A percentile compares a stretch with the other conserved stretches of the same genome.
phyloP scores from a whole-genome alignment of 495 filamentous ascomycete species.

The Aspergillus sclerotioniger region DNA sequence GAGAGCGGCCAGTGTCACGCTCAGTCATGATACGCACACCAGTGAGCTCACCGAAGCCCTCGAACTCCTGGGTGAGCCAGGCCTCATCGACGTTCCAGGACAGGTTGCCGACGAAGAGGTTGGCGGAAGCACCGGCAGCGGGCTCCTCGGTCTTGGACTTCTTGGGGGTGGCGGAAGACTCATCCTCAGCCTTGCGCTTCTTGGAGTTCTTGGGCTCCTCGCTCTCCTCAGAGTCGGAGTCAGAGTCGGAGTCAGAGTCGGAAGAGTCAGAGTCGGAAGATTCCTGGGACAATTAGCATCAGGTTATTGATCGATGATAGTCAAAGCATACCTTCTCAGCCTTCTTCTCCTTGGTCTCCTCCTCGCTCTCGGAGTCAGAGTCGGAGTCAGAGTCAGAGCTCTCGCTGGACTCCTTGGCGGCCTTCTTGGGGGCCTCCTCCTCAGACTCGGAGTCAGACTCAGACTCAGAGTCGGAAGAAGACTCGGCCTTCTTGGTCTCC shows the following conservation, averaged over 20 bases:
- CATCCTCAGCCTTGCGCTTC: conserved; percentile 87
- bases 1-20: conserved; percentile 76
- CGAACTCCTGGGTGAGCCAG: conserved; percentile 82
- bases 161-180: conserved; percentile 64
- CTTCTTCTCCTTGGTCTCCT: conserved; percentile 40
- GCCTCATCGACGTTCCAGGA: conserved; percentile 96
- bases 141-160: conserved; percentile 76
- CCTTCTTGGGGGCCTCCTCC: conserved; percentile 39
- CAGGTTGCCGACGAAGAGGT: conserved; percentile 90
- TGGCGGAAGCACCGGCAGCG: conserved; percentile 61
- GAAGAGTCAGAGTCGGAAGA: conserved; percentile 38
- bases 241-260: conserved; percentile 52
- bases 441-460: conserved; percentile 35
- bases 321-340: conserved; percentile 35
- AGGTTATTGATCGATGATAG: not conserved
- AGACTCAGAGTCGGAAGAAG: conserved; percentile 36
- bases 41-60: conserved; percentile 73
- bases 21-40: conserved; percentile 81
- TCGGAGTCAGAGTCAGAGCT: conserved; percentile 21
- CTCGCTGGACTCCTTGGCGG: conserved; percentile 23
- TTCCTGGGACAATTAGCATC: conserved; percentile 17
- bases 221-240: conserved; percentile 50
- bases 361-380: conserved; percentile 32
- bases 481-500: conserved; percentile 34
- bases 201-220: conserved; percentile 56